Conservation (phyloP, 495 filamentous ascomycete species). For the Oleoguttula mirabilis region DNA sequence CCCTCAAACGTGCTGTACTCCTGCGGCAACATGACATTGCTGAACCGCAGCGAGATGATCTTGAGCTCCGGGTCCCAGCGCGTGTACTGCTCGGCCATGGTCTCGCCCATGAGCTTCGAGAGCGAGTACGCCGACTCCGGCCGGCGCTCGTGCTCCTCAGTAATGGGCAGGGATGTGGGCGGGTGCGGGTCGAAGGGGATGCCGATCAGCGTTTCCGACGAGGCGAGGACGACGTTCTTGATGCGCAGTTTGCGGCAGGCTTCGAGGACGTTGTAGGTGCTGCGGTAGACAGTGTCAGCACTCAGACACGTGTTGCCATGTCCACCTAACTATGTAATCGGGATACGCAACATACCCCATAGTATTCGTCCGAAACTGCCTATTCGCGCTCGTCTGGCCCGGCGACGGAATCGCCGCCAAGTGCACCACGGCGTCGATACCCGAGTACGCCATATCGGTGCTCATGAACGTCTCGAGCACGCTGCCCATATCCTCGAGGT, state of each 20-base stretch:
- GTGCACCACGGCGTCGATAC: slow-evolving; percentile 13
- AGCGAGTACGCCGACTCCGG: slow-evolving; percentile 13
- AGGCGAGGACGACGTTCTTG: slow-evolving; percentile 15
- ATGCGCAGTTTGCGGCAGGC: slow-evolving; percentile 11
- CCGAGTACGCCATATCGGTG: slow-evolving; percentile 15
- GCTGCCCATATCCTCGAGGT: slow-evolving; percentile 13
- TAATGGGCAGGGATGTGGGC: slow-evolving; percentile 8
- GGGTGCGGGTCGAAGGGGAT: slow-evolving; percentile 15
- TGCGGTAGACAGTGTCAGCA: neutral
- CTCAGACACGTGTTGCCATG: too few species aligned
- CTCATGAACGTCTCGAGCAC: slow-evolving; percentile 14
- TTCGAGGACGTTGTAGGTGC: slow-evolving; percentile 16
- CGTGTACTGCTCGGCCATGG: slow-evolving; percentile 14
- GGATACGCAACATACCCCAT: slow-evolving; percentile 6
- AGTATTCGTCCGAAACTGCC: slow-evolving; percentile 16
- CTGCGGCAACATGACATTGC: slow-evolving; percentile 17
- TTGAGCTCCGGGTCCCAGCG: slow-evolving; percentile 15
- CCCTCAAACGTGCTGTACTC: slow-evolving; percentile 11
- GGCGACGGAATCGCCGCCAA: slow-evolving; percentile 14
- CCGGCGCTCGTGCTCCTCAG: slow-evolving; percentile 12
- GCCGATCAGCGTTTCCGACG: slow-evolving; percentile 13
- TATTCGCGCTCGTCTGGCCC: slow-evolving; percentile 12
- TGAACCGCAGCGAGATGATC: slow-evolving; percentile 13
- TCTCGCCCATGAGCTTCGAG: slow-evolving; percentile 15
- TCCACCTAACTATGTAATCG: too few species aligned